Percentiles rank a stretch among this genome's conserved stretches.
Conservation (phyloP, 352 stramenopile species). For the Phytophthora europaea region DNA sequence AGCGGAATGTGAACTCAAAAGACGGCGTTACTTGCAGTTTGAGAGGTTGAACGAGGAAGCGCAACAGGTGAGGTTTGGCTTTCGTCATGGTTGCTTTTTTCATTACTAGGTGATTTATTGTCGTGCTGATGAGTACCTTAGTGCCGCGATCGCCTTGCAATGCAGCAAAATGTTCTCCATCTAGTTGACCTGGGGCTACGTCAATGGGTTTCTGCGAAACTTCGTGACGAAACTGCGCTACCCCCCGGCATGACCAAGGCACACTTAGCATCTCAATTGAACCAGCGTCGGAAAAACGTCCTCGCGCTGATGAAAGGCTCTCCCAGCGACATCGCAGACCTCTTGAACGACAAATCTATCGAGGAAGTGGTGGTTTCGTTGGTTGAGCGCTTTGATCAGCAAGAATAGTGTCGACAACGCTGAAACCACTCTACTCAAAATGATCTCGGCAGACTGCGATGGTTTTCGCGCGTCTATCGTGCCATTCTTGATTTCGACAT, state of each 20-base stretch:
- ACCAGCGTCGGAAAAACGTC: conserved; percentile 52
- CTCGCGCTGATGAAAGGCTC: conserved; percentile 46
- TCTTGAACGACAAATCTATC: conserved; percentile 7
- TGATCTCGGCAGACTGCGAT: background rate
- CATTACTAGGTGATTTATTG: background rate
- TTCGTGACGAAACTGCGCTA: conserved; percentile 30
- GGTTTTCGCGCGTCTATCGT: conserved; percentile 1
- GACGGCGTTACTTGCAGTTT: background rate
- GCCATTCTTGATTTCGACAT: conserved; percentile 21
- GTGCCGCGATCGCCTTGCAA: conserved; percentile 46
- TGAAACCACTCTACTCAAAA: conserved; percentile 19
- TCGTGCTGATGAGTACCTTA: conserved; percentile 13
- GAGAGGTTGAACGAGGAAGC: conserved; percentile 6
- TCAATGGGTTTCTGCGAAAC: conserved; percentile 59
- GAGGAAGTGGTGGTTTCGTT: conserved; percentile 37
- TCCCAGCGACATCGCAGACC: conserved; percentile 5
- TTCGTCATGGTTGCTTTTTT: background rate
- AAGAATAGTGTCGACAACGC: conserved; percentile 31
- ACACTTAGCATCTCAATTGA: conserved; percentile 48
- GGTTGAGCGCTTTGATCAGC: conserved; percentile 32
- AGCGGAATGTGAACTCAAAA: conserved; percentile 22
- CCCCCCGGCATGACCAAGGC: conserved; percentile 13
- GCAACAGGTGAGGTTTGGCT: conserved; percentile 28
- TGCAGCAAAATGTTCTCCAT: conserved; percentile 47
- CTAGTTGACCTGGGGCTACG: conserved; percentile 67